phyloP scores from a whole-genome alignment of 2,329 filamentous ascomycete genomes.

The Penicillium sp. region DNA sequence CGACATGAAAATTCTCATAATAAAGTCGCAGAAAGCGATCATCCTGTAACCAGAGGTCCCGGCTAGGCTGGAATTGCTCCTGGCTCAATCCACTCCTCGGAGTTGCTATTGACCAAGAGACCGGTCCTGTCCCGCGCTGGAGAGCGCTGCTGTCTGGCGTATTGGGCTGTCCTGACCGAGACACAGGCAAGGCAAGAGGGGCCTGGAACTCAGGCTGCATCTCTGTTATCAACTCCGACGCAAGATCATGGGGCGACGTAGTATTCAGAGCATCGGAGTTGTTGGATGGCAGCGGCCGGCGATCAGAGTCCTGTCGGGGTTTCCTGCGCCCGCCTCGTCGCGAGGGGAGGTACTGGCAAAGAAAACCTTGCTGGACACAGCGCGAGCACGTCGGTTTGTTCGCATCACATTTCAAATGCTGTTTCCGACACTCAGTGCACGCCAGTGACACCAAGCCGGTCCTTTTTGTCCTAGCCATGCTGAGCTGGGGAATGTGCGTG shows the following conservation, averaged over 20 bases:
- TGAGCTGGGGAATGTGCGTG: not conserved
- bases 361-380: slow-evolving; percentile 58
- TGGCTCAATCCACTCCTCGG: slow-evolving; percentile 16
- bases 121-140: slow-evolving; percentile 19
- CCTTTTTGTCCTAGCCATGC: slow-evolving; percentile 26
- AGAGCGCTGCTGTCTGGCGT: slow-evolving; percentile 22
- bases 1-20: slow-evolving; percentile 55
- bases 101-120: slow-evolving; percentile 25
- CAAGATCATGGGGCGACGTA: slow-evolving; percentile 2
- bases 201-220: slow-evolving; percentile 10
- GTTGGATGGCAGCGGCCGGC: slow-evolving; percentile 12
- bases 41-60: slow-evolving; percentile 25
- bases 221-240: not conserved
- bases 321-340: slow-evolving; percentile 59
- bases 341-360: slow-evolving; percentile 72
- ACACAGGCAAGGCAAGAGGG: slow-evolving; percentile 8
- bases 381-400: slow-evolving; percentile 64
- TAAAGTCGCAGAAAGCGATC: slow-evolving; percentile 49
- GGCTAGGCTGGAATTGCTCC: slow-evolving; percentile 16
- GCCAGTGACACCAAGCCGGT: slow-evolving; percentile 40
- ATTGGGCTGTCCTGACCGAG: slow-evolving; percentile 14
- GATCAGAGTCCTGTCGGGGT: slow-evolving; percentile 23
- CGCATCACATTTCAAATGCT: slow-evolving; percentile 76
- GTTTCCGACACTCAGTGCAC: slow-evolving; percentile 50
- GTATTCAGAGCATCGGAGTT: slow-evolving; percentile 13